These are phyloP conservation scores for Kalaharituber pfeilii DNA, from an alignment of 2,329 filamentous ascomycete species.

Conservation along the genomic window DNA sequence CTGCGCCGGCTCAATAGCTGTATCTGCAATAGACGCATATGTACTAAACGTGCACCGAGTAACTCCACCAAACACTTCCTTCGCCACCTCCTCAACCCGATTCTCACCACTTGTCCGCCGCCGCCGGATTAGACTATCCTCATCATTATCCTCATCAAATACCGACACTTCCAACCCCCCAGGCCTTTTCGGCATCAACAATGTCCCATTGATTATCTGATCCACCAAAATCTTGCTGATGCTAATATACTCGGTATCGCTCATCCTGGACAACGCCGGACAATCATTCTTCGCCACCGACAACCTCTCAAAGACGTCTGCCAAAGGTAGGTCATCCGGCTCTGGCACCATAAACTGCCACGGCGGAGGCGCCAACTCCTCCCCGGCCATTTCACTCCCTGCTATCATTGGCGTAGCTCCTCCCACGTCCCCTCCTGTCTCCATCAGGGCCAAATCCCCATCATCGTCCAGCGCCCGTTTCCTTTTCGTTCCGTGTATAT, in stretches of 20 bases:
- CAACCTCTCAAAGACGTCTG: constrained; percentile 15
- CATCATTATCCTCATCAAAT: constrained; percentile 14
- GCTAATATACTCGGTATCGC: constrained; percentile 14
- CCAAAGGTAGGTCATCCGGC: constrained; percentile 10
- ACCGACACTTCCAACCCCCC: constrained; percentile 6
- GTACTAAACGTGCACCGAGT: constrained; percentile 14
- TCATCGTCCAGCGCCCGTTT: constrained; percentile 15
- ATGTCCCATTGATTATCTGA: constrained; percentile 13
- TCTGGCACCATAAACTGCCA: constrained; percentile 18
- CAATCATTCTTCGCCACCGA: constrained; percentile 4
- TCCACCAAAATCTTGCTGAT: constrained; percentile 13
- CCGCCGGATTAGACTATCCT: constrained; percentile 9
- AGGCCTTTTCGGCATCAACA: constrained; percentile 5
- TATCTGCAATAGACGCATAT: constrained; percentile 17
- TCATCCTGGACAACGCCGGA: constrained; percentile 8
- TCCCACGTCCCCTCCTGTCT: constrained; percentile 7
- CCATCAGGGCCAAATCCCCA: constrained; percentile 6
- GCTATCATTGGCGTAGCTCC: background rate
- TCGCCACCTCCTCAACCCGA: constrained; percentile 13
- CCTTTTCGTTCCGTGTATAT: constrained; percentile 4
- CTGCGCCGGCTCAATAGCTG: constrained; percentile 12
- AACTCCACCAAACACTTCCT: constrained; percentile 10
- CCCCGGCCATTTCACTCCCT: constrained; percentile 4
- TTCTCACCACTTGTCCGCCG: constrained; percentile 13
- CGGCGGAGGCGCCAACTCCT: constrained; percentile 14